Evolutionary conservation across 176 grass and related monocot genomes (phyloP), one percentile per base, ranked within the genome.

Genomic region (Eleusine indica): DNA sequence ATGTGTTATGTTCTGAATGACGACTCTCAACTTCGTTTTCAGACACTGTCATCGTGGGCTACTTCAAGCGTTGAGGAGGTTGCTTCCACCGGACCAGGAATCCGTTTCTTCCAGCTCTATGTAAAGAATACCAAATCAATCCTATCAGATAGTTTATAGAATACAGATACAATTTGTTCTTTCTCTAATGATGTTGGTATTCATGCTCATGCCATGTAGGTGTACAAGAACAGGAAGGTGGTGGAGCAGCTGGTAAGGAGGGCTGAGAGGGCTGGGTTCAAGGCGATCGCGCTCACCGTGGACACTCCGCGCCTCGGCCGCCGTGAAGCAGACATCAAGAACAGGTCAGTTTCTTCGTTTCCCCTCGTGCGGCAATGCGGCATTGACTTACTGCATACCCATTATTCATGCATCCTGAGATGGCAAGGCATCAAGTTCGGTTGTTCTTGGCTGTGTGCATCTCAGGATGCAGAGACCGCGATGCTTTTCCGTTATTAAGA

Each of bases 11-110:
- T 16, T 77, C 11, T 39, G 28, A 19, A 51, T 49, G 8, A 42
- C 16, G 17, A 51, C 30, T 2, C 32, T 52, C 57, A 72, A 51
- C 40, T 46, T 76, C 22, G 48, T 66, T 86, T 75, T 30, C 68
- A 93, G 94, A 97, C 94, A 53, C 64, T 97, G 22, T 97, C 94
- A 77, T 97, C 94, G 4, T 97, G 91, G 91, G 94, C 94, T 78
- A 97, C 94, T 44, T 97, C 94, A 21, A 97, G 94, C 71, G 91
- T 97, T 29, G 94, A 97, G 82, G 94, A 97, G 82, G 91, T 97
- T 13, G 89, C 91, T 30, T 97, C 94, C 29, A 97, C 94, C 15
- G 94, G 94, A 56, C 91, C 94, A 25, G 94, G 94, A 54, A 92
- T 97, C 44, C 89, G 91, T 41, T 97, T 97, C 82, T 97, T 97